phyloP scores from a whole-genome alignment of 495 filamentous ascomycete species.

The Aspergillus sparsus region DNA sequence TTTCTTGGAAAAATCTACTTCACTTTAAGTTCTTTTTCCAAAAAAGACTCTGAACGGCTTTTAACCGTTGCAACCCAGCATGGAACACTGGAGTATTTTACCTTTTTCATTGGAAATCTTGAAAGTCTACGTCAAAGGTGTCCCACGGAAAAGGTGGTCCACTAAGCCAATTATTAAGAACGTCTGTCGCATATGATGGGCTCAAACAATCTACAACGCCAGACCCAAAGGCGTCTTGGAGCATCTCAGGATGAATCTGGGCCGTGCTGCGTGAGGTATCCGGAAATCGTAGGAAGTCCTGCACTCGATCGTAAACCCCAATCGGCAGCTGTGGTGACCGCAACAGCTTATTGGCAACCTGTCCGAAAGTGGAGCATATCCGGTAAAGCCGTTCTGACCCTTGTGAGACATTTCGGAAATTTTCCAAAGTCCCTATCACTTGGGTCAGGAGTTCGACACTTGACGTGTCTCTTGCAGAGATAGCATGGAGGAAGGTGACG shows the following conservation, averaged over 20 bases:
- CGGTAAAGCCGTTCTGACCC: conserved; percentile 14
- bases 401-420: conserved; percentile 1
- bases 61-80: background rate
- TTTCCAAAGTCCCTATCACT: conserved; percentile 4
- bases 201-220: background rate
- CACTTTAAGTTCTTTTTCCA: background rate
- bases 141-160: conserved; percentile 15
- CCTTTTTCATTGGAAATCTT: conserved; percentile 10
- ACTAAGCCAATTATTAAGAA: conserved; percentile 14
- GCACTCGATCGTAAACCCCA: background rate
- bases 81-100: background rate
- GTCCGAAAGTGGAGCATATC: conserved; percentile 16
- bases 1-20: background rate
- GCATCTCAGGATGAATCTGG: background rate
- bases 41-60: background rate
- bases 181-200: conserved; percentile 5
- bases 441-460: conserved; percentile 1
- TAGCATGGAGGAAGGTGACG: conserved; percentile 15
- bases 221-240: background rate
- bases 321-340: background rate
- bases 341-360: conserved; percentile 9
- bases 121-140: conserved; percentile 5
- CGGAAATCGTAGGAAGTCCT: background rate
- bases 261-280: background rate
- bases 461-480: background rate